Base-by-base conservation (phyloP, 345 rosid species). In the Mercurialis annua region DNA sequence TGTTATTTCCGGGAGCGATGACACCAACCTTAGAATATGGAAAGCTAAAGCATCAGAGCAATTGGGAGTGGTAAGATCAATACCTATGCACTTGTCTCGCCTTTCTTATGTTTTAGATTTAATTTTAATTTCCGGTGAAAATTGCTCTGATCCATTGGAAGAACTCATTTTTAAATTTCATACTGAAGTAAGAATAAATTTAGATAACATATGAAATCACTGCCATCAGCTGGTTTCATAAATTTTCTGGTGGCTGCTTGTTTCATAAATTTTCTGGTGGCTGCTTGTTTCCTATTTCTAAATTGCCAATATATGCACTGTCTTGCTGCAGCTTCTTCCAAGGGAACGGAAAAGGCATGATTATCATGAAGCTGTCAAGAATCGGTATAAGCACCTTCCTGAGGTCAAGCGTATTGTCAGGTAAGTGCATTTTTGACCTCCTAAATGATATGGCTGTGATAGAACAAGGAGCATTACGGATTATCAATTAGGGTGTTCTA, bases 11-110 rank as follows among this genome's bases (percentile, higher is more conserved):
- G 99, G 97, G 33, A 95, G 99, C 63, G 98, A 95, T 80, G 98
- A 92, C 70, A 88, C 97, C 27, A 95, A 95, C 74, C 84, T 95
- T 61, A 83, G 98, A 82, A 73, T 95, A 63, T 92, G 99, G 98
- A 95, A 95, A 84, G 96, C 99, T 64, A 95, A 88, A 72, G 98
- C 98, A 36, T 90, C 99, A 3, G 99, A 95, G 64, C 99, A 92
- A 77, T 30, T 89, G 75, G 99, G 99, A 82, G 90, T 95, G 62
- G 98, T 93, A 86, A 87, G 94, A 24, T 59, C 29, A 31, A 43
- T 31, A 34, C 27, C 43, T 44, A n/a, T 26, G 21, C 51, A 11
- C 54, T 36, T 27, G 34, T 48, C 8, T 67, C 17, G 15, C 5
- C 38, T 9, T 21, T 44, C 11, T 6, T 40, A 9, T 1, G 10